Evolutionary conservation across 192 early-diverging fungal species (phyloP).

Genomic region (Ambispora gerdemannii): DNA sequence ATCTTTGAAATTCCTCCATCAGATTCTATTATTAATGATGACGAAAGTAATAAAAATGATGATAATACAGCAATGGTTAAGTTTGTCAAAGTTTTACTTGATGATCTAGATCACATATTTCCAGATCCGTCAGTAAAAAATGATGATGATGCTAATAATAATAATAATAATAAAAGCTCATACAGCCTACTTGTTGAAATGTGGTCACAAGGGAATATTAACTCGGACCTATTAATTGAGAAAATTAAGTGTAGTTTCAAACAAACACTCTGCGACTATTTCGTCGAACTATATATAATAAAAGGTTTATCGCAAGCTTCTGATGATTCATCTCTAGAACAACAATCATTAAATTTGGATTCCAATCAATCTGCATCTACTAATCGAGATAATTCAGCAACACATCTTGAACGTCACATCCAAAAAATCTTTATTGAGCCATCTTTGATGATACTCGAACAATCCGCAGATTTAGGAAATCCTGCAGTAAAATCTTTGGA

Average conservation of each 20-base stretch:
- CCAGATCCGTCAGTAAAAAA: not conserved
- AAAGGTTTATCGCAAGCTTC: slow-evolving; percentile 38
- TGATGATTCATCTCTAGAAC: too few relatives aligned
- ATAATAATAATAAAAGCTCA: slow-evolving; percentile 5
- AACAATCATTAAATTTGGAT: too few relatives aligned
- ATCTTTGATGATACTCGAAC: slow-evolving; percentile 41
- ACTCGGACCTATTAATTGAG: slow-evolving; percentile 38
- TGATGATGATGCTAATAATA: not conserved
- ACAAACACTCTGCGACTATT: slow-evolving; percentile 56
- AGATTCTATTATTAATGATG: not conserved
- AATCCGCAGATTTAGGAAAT: slow-evolving; percentile 46
- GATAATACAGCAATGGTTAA: slow-evolving; percentile 34
- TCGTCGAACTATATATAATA: slow-evolving; percentile 46
- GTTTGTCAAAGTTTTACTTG: slow-evolving; percentile 33
- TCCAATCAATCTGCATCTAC: too few relatives aligned
- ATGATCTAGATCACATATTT: not conserved
- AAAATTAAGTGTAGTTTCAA: slow-evolving; percentile 45
- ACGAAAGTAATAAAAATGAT: too few relatives aligned
- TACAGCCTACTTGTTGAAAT: slow-evolving; percentile 49
- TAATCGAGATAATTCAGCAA: too few relatives aligned
- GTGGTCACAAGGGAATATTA: slow-evolving; percentile 48
- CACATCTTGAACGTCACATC: slow-evolving; percentile 20
- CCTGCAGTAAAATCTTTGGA: slow-evolving; percentile 44
- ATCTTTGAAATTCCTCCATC: slow-evolving; percentile 35
- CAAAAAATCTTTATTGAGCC: slow-evolving; percentile 50